These are phyloP conservation scores for Phytophthora pistaciae DNA, from an alignment of 352 stramenopile species.

Conservation along the genomic window DNA sequence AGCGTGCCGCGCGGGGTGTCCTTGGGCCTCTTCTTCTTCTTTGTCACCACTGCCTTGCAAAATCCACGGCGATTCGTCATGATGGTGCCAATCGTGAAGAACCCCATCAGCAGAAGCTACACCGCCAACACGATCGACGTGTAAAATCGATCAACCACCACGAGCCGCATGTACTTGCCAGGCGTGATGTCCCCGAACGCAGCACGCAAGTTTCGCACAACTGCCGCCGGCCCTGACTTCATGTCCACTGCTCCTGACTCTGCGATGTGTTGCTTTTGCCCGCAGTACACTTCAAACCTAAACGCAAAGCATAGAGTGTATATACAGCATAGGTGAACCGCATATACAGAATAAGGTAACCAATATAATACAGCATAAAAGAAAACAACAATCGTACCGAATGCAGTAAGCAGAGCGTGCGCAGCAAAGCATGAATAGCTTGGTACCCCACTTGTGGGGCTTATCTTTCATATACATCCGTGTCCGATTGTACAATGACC, in stretches of 20 bases:
- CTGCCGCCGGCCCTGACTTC: constrained; percentile 18
- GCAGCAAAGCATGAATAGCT: constrained; percentile 19
- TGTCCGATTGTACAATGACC: constrained; percentile 9
- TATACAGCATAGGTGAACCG: constrained; percentile 9
- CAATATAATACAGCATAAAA: neutral
- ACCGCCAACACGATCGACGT: constrained; percentile 7
- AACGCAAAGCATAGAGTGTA: neutral
- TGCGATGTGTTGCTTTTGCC: constrained; percentile 4
- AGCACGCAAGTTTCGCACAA: constrained; percentile 9
- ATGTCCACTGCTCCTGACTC: constrained; percentile 4
- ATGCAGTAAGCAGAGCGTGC: constrained; percentile 15
- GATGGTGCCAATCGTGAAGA: constrained; percentile 15
- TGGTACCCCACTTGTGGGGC: constrained; percentile 13
- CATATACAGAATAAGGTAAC: neutral
- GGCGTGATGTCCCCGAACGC: neutral
- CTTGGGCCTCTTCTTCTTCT: constrained; percentile 15
- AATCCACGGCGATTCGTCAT: constrained; percentile 17
- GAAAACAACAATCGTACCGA: neutral
- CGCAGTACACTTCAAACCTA: constrained; percentile 16
- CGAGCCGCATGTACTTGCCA: neutral
- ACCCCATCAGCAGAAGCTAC: constrained; percentile 1
- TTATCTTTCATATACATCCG: constrained; percentile 23
- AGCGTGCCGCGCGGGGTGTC: constrained; percentile 3
- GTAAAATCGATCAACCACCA: constrained; percentile 22
- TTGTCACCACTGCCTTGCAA: constrained; percentile 5